A percentile compares a stretch with the other conserved stretches of the same genome.
phyloP scores from a whole-genome alignment of 768 basidiomycete genomes.

The Antrodiella citrinella region DNA sequence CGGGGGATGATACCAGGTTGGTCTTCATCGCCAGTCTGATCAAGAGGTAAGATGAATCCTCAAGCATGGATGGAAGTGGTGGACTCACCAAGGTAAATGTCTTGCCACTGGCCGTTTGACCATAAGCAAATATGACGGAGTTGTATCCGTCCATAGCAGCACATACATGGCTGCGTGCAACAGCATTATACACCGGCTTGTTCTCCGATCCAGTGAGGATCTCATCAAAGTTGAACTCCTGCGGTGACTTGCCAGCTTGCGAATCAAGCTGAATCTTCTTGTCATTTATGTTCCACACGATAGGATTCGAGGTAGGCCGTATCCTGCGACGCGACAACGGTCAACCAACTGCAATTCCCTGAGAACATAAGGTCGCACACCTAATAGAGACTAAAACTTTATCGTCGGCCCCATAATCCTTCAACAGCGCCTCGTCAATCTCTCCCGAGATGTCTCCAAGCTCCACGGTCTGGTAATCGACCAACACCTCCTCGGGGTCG shows the following conservation, averaged over 20 bases:
- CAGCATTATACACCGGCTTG: slow-evolving; percentile 69
- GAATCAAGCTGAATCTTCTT: slow-evolving; percentile 58
- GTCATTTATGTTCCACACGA: slow-evolving; percentile 47
- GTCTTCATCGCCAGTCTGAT: slow-evolving; percentile 60
- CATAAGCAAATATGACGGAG: slow-evolving; percentile 90
- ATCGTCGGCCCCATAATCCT: slow-evolving; percentile 63
- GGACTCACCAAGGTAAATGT: slow-evolving; percentile 55
- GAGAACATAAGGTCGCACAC: slow-evolving; percentile 26
- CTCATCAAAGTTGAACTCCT: slow-evolving; percentile 63
- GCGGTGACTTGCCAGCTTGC: slow-evolving; percentile 41
- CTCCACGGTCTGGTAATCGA: slow-evolving; percentile 70
- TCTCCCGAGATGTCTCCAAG: slow-evolving; percentile 60
- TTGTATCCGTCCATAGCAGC: slow-evolving; percentile 98
- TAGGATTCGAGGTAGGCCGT: slow-evolving; percentile 43
- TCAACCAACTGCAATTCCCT: neutral
- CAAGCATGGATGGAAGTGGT: neutral
- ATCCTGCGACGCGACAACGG: slow-evolving; percentile 38
- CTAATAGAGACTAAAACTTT: slow-evolving; percentile 84
- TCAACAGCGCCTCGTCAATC: slow-evolving; percentile 45
- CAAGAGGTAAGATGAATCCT: neutral
- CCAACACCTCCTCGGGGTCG: slow-evolving; percentile 67
- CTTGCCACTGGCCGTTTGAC: slow-evolving; percentile 81
- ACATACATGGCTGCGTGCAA: slow-evolving; percentile 71
- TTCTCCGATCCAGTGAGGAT: slow-evolving; percentile 74
- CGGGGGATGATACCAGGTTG: slow-evolving; percentile 95